Evolutionary conservation across 2,329 filamentous ascomycete species (phyloP), one percentile per base, ranked within the genome.

Genomic region (Zalaria sp.): DNA sequence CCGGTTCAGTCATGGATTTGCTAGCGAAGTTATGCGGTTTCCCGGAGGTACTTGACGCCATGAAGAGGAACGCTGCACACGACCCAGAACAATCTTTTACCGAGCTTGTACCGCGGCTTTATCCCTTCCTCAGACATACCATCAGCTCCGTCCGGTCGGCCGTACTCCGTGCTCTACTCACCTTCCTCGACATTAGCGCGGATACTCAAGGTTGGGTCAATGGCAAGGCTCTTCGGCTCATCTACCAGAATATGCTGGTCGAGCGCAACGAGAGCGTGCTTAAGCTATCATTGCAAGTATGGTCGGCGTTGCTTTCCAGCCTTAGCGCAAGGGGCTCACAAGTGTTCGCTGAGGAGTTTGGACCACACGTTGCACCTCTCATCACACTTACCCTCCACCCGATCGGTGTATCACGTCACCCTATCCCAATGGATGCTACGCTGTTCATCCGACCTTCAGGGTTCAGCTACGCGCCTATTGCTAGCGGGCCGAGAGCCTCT

Each of bases 1-100:
- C 93, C 6, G 91, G 91, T 38, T 93, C 87, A 43, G 93, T 98
- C 42, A 98, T 98, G 93, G 93, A 98, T 59, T 74, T 98, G 34
- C 72, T 98, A 11, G 91, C 93, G 9, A 96, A 91, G 46, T 76
- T 98, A 2, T 98, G 91, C 65, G 83, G 87, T 48, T 98, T 95
- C 66, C 84, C 84, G 0, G 77, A 94, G 63, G 89, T 96, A 5
- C 66, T 98, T 28, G 79, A 89, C 46, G 83, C 89, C 9, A 98
- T 98, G 91, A 93, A 93, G 63, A 67, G 70, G 27, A 94, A 93
- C 43, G 89, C 89, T 5, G 77, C 78, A 5, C 72, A 82, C 53
- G 83, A 95, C 54, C 75, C 85, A 8, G 81, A 88, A 51, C 81
- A 89, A 42, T 94, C 89, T 1, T 98, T 98, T 58, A 85, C 85